Evolutionary conservation across 495 filamentous ascomycete genomes (phyloP), one percentile per base, ranked within the genome.

Genomic region (Daldinia decipiens): DNA sequence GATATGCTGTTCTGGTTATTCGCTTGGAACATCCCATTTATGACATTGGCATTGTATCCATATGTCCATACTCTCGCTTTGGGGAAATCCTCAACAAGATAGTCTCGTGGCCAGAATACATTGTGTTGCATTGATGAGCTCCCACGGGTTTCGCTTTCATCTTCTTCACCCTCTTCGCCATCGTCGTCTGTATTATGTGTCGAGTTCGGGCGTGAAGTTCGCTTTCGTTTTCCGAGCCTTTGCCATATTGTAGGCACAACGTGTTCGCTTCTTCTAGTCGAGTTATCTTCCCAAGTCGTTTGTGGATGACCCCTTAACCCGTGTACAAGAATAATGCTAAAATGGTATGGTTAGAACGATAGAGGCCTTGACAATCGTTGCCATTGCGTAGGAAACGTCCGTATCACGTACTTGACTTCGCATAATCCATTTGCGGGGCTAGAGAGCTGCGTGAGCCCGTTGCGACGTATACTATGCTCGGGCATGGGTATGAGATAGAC

Each of bases 41-140:
- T 40, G 15, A 40, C 38, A 40, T 40, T 15, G 38, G 38, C 38
- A 6, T 40, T 40, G n/a, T 40, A 40, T 4, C 38, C 38, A 4
- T 40, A 40, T 40, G 38, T 40, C 38, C 38, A 40, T 40, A 40
- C 15, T 40, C 45, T 50, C 45, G n/a, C 45, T 12, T 24, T 50
- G n/a, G 45, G 45, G 8, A 50, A 50, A 24, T 50, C 45, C 45
- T 50, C 3, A 12, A 6, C 45, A 3, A 50, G 17, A 50, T 50
- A 19, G 21, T 50, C 45, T 7, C 21, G 45, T 12, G 45, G 45
- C 45, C 45, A 50, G 19, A 50, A 50, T 4, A 50, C 19, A 3
- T 11, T 50, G 3, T 19, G n/a, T 19, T 50, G 19, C 11, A 5
- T 50, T 7, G 45, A 50, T 5, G 21, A n/a, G 21, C 4, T 13